These are phyloP conservation scores for Bombardia bombarda DNA, from an alignment of 495 filamentous ascomycete species.

Conservation along the genomic window DNA sequence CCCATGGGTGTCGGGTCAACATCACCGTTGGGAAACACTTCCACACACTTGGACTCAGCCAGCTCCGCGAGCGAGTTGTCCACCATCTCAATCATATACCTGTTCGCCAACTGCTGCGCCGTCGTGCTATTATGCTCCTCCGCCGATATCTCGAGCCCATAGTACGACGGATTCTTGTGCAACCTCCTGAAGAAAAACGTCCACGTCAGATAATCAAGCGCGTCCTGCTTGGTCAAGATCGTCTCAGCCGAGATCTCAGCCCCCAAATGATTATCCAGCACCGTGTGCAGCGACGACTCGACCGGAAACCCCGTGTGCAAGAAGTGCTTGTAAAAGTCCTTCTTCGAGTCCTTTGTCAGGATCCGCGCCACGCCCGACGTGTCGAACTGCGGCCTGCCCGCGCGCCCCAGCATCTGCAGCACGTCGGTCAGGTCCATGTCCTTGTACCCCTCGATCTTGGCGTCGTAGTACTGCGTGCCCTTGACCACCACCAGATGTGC, in stretches of 20 bases:
- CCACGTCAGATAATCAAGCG: conserved; percentile 96
- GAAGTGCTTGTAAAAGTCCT: conserved; percentile 99
- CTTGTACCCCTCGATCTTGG: conserved; percentile 93
- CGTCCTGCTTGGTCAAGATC: conserved; percentile 89
- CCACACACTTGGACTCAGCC: conserved; percentile 72
- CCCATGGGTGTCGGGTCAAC: conserved; percentile 83
- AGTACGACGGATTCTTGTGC: conserved; percentile 98
- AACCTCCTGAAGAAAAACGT: conserved; percentile 97
- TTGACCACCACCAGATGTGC: conserved; percentile 97
- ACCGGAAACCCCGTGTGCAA: conserved; percentile 97
- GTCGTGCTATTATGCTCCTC: conserved; percentile 88
- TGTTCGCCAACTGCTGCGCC: conserved; percentile 76
- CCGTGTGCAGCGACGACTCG: conserved; percentile 91
- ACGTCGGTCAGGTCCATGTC: conserved; percentile 99
- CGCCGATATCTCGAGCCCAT: conserved; percentile 87
- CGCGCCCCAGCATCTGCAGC: conserved; percentile 94
- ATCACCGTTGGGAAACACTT: conserved; percentile 76
- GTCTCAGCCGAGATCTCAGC: conserved; percentile 93
- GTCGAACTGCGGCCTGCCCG: conserved; percentile 94
- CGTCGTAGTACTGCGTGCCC: conserved; percentile 96
- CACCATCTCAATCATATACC: conserved; percentile 88
- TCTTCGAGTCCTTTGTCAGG: conserved; percentile 95
- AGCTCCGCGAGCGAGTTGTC: conserved; percentile 76
- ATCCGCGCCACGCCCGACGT: conserved; percentile 91
- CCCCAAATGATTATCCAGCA: conserved; percentile 92